Percentiles rank a stretch among this genome's conserved stretches.
Evolutionary conservation across 148 eudicot species (phyloP).

Genomic region (Dianthus caryophyllus): DNA sequence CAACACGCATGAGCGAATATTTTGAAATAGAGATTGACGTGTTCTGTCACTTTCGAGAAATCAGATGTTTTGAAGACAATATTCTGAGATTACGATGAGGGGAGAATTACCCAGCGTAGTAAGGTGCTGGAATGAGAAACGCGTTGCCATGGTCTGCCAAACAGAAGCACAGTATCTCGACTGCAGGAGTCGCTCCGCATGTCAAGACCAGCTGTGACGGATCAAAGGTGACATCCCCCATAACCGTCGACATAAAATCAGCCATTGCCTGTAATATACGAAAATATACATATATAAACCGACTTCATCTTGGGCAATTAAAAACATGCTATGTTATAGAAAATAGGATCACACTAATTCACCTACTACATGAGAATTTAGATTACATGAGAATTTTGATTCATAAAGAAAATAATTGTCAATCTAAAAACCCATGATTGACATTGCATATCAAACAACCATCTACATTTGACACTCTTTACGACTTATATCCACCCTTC

Average conservation of each 20-base stretch:
- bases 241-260: conserved; percentile 62
- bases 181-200: conserved; percentile 80
- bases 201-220: conserved; percentile 79
- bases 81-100: neutral
- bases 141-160: conserved; percentile 87
- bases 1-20: neutral
- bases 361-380: too few species aligned
- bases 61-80: neutral
- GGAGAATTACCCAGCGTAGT: conserved; percentile 75
- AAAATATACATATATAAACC: neutral
- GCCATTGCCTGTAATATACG: conserved; percentile 64
- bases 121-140: conserved; percentile 87
- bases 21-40: neutral
- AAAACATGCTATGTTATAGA: neutral
- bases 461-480: neutral
- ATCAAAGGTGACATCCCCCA: conserved; percentile 56
- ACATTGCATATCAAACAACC: neutral
- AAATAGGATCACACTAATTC: neutral
- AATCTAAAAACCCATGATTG: conserved; percentile 1
- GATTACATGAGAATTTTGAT: too few species aligned
- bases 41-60: neutral
- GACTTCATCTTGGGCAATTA: neutral
- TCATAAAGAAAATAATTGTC: neutral
- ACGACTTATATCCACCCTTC: neutral
- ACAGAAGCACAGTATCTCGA: conserved; percentile 87